Conservation (phyloP, 352 stramenopile species). For the Elongisporangium senticosum region DNA sequence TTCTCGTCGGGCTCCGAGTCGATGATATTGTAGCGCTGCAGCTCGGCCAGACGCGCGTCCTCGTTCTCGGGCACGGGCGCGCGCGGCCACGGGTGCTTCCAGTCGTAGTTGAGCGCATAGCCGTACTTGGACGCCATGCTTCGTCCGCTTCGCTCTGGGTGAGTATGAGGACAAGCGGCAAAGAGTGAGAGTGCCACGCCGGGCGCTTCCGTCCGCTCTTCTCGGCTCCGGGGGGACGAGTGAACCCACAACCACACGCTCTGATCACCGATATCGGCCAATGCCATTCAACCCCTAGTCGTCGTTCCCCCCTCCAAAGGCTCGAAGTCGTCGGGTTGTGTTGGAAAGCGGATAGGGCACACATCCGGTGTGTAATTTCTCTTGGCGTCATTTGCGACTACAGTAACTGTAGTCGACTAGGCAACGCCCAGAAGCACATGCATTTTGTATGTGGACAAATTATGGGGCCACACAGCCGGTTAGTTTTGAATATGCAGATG, state of each 20-base stretch:
- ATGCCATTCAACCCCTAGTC: neutral
- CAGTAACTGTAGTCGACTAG: neutral
- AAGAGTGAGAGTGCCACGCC: neutral
- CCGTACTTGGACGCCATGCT: conserved; percentile 36
- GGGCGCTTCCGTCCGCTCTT: neutral
- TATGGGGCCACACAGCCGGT: neutral
- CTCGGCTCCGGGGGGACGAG: neutral
- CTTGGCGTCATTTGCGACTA: neutral
- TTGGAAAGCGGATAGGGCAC: neutral
- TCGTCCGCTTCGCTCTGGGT: neutral
- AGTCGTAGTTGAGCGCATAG: conserved; percentile 81
- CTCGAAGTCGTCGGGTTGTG: neutral
- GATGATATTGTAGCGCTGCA: conserved; percentile 69
- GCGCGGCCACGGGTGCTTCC: conserved; percentile 79
- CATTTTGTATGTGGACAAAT: neutral
- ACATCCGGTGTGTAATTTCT: neutral
- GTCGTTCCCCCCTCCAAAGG: neutral
- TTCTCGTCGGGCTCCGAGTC: conserved; percentile 80
- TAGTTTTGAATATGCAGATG: neutral
- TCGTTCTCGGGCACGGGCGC: conserved; percentile 67
- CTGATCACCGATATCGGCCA: neutral
- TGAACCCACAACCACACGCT: neutral
- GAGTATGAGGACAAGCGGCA: neutral
- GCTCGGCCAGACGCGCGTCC: conserved; percentile 55
- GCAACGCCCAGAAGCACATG: neutral